phyloP scores from a whole-genome alignment of 768 basidiomycete species.

The Fomitopsis serialis region DNA sequence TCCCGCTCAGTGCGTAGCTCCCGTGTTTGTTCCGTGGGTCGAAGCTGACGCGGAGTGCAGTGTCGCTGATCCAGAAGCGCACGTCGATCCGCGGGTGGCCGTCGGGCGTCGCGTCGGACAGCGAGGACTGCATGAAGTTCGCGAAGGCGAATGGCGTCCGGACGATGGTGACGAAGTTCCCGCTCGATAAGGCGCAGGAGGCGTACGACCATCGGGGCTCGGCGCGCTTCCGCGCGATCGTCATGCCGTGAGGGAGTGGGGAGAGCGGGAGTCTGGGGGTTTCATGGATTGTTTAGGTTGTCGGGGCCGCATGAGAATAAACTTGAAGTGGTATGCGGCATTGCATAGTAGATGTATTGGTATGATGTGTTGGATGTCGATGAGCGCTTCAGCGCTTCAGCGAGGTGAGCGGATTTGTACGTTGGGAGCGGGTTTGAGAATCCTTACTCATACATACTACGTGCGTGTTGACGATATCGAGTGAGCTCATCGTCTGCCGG shows the following conservation, averaged over 20 bases:
- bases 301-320: too few species aligned
- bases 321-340: too few species aligned
- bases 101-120: slow-evolving; percentile 15
- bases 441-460: too few species aligned
- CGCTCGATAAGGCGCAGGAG: slow-evolving; percentile 19
- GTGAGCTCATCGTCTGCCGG: too few species aligned
- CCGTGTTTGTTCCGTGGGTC: background rate
- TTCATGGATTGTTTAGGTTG: too few species aligned
- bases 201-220: slow-evolving; percentile 16
- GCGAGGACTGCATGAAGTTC: slow-evolving; percentile 15
- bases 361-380: too few species aligned
- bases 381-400: too few species aligned
- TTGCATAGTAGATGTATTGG: too few species aligned
- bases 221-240: slow-evolving; percentile 18
- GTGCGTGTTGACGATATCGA: too few species aligned
- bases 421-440: too few species aligned
- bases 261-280: too few species aligned
- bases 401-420: too few species aligned
- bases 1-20: slow-evolving; percentile 13
- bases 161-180: slow-evolving; percentile 18
- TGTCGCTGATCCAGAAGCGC: slow-evolving; percentile 16
- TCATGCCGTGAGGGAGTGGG: slow-evolving; percentile 11
- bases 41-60: slow-evolving; percentile 1
- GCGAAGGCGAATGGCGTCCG: slow-evolving; percentile 13
- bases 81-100: slow-evolving; percentile 20